Percentiles rank a stretch among this genome's conserved stretches.
Conservation (phyloP, 2,329 filamentous ascomycete species). For the Myotisia sp. region DNA sequence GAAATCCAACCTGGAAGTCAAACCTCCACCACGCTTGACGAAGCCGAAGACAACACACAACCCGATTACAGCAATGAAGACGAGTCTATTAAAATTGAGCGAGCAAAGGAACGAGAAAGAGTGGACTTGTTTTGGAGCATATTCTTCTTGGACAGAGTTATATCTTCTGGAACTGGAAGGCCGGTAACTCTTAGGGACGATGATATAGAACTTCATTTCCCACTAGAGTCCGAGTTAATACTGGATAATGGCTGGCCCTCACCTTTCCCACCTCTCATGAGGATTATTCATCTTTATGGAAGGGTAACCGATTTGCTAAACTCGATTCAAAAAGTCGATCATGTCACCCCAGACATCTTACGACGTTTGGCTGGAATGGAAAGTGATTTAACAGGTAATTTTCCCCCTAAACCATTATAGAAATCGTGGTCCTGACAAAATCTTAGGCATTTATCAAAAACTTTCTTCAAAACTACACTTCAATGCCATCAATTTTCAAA, state of each 20-base stretch:
- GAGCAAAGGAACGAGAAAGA: constrained; percentile 61
- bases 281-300: constrained; percentile 76
- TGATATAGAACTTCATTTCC: constrained; percentile 68
- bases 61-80: constrained; percentile 26
- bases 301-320: constrained; percentile 74
- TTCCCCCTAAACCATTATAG: constrained; percentile 14
- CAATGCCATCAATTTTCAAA: constrained; percentile 72
- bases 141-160: constrained; percentile 73
- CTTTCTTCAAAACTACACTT: constrained; percentile 65
- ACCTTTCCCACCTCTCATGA: constrained; percentile 64
- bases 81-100: constrained; percentile 36
- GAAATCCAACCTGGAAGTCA: constrained; percentile 32
- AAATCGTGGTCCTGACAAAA: constrained; percentile 5
- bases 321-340: constrained; percentile 57
- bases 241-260: constrained; percentile 53
- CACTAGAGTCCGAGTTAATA: constrained; percentile 39
- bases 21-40: constrained; percentile 29
- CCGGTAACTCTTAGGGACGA: constrained; percentile 72
- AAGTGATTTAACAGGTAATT: constrained; percentile 52
- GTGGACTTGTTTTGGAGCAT: constrained; percentile 84
- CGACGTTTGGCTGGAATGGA: constrained; percentile 64
- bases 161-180: constrained; percentile 73
- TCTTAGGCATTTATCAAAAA: constrained; percentile 50
- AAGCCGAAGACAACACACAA: constrained; percentile 28
- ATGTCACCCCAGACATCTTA: constrained; percentile 62